Evolutionary conservation across 2,329 filamentous ascomycete species (phyloP), one percentile per base, ranked within the genome.

Genomic region (Escovopsis sp.): DNA sequence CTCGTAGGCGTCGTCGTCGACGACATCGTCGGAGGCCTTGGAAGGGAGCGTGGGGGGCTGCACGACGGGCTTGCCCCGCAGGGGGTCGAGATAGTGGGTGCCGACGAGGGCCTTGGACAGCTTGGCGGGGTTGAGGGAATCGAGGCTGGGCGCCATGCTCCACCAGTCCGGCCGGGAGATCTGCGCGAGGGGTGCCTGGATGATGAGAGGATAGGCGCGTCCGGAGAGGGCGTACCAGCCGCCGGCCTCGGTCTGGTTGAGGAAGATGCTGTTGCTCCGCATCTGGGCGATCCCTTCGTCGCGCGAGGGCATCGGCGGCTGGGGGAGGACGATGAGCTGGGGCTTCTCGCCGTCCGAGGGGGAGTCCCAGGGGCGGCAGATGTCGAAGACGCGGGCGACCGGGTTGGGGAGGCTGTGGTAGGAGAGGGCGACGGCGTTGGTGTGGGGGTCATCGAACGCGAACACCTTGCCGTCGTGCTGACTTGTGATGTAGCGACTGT

Each of bases 151-250:
- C 9, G 48, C 51, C 23, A 54, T 49, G n/a, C 71, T 59, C 52
- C 63, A 62, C 55, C 65, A 76, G 19, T 62, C 61, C 7, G 55
- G 50, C 11, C 48, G 56, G 44, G 61, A 60, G 30, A 65, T 60
- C 42, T 56, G 60, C 16, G 62, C 71, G 3, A 51, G 43, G 0
- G 68, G 66, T 0, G 68, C 77, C 35, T 84, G 73, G 16, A 87
- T 79, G 19, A 94, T 84, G 9, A 88, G 68, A 4, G 90, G 90
- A 47, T 94, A 96, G 8, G 76, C 76, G 28, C 67, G 69, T 39
- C 92, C 88, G 1, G 88, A 94, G 58, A 96, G 70, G 23, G 87
- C 90, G 55, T 88, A 98, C 86, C 88, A 96, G 41, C 82, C 81
- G 21, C 87, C 88, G n/a, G 67, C 64, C 37, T 81, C 73, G 2